A percentile compares a stretch with the other conserved stretches of the same genome.
phyloP scores from a whole-genome alignment of 139 green algal species.

The Trebouxia sp. region DNA sequence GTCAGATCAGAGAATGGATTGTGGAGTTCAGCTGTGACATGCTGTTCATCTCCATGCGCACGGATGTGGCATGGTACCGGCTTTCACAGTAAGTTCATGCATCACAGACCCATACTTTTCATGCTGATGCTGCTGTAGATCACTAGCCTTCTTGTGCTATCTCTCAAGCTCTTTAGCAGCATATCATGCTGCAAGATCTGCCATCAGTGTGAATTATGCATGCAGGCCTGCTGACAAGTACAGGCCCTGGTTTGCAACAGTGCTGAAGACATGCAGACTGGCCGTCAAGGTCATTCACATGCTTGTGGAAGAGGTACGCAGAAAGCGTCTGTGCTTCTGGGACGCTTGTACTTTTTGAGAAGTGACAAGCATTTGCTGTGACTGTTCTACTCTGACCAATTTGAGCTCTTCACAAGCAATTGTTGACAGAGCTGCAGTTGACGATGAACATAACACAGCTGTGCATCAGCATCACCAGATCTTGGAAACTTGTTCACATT shows the following conservation, averaged over 20 bases:
- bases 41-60: slow-evolving; percentile 91
- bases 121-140: background rate
- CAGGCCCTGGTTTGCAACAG: slow-evolving; percentile 75
- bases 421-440: too few relatives aligned
- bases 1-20: slow-evolving; percentile 90
- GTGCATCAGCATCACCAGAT: too few relatives aligned
- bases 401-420: too few relatives aligned
- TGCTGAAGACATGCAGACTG: slow-evolving; percentile 75
- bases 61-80: slow-evolving; percentile 91
- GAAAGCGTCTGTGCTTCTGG: background rate
- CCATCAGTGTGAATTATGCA: too few relatives aligned
- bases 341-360: too few relatives aligned
- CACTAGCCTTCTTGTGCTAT: too few relatives aligned
- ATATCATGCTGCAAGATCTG: too few relatives aligned
- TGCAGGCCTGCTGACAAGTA: slow-evolving; percentile 70
- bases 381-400: too few relatives aligned
- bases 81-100: slow-evolving; percentile 57
- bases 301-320: slow-evolving; percentile 56
- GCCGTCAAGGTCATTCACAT: slow-evolving; percentile 66
- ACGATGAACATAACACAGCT: too few relatives aligned
- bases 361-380: too few relatives aligned
- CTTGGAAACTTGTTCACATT: too few relatives aligned
- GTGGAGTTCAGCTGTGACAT: slow-evolving; percentile 86
- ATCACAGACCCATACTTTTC: background rate
- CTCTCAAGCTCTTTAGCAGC: too few relatives aligned